Conservation (phyloP, 495 filamentous ascomycete genomes). For the Neurospora tetraspora region DNA sequence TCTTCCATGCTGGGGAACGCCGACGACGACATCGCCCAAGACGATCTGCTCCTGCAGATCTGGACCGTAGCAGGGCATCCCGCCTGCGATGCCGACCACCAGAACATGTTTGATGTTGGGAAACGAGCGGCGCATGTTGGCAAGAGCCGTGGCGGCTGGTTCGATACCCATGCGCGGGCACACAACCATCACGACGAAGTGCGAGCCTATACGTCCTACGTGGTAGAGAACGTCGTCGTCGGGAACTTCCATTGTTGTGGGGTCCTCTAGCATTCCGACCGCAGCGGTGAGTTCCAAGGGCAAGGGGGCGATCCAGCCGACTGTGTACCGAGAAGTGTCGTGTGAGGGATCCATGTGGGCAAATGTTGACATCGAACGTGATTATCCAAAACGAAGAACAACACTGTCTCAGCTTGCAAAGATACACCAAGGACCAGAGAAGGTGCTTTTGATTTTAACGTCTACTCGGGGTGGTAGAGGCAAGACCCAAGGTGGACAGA, state of each 20-base stretch:
- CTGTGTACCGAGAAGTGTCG: constrained; percentile 20
- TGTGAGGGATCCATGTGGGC: background rate
- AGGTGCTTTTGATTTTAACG: too few relatives aligned
- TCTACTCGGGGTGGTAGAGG: too few relatives aligned
- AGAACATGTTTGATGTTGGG: constrained; percentile 29
- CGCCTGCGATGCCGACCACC: constrained; percentile 41
- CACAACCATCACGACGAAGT: too few relatives aligned
- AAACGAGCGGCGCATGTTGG: constrained; percentile 29
- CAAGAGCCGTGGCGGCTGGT: background rate
- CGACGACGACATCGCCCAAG: constrained; percentile 18
- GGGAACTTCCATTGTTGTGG: too few relatives aligned
- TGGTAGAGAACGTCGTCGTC: too few relatives aligned
- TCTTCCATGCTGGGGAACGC: constrained; percentile 1
- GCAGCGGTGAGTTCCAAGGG: constrained; percentile 35
- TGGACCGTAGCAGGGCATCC: constrained; percentile 12
- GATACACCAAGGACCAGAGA: too few relatives aligned
- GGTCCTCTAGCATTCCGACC: background rate
- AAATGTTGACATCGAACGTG: background rate
- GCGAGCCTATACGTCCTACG: too few relatives aligned
- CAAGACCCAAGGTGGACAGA: too few relatives aligned
- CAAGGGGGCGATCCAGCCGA: constrained; percentile 44
- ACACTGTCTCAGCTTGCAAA: too few relatives aligned
- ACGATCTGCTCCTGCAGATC: constrained; percentile 22
- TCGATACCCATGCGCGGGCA: too few relatives aligned
- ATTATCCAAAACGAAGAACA: too few relatives aligned